A percentile compares a stretch with the other conserved stretches of the same genome.
These are phyloP conservation scores for Fusarium heterosporum DNA, from an alignment of 2,329 filamentous ascomycete genomes.

Conservation along the genomic window DNA sequence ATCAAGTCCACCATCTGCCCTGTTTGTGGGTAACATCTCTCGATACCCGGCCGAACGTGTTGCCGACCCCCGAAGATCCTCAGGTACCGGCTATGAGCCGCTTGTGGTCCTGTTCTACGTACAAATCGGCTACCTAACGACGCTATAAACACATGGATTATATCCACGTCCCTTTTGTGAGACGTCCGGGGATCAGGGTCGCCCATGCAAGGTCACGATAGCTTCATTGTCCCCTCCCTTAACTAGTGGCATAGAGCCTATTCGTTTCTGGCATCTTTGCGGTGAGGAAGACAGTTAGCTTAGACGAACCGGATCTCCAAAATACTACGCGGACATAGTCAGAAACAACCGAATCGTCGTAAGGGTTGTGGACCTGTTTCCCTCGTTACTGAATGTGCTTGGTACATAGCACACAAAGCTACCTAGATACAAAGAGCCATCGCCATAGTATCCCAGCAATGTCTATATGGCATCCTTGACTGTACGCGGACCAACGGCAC, in stretches of 20 bases:
- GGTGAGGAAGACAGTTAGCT: slow-evolving; percentile 30
- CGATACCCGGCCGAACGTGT: slow-evolving; percentile 40
- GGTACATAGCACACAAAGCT: slow-evolving; percentile 4
- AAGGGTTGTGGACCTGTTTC: slow-evolving; percentile 1
- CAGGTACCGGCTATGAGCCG: slow-evolving; percentile 26
- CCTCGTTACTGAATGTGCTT: background rate
- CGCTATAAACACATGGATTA: slow-evolving; percentile 18
- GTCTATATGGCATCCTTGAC: slow-evolving; percentile 1
- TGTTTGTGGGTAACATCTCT: slow-evolving; percentile 26
- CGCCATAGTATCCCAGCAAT: slow-evolving; percentile 13
- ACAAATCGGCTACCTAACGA: slow-evolving; percentile 9
- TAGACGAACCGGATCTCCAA: slow-evolving; percentile 29
- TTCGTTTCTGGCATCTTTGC: slow-evolving; percentile 39
- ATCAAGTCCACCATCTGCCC: slow-evolving; percentile 33
- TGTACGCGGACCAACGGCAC: slow-evolving; percentile 44
- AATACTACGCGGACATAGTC: slow-evolving; percentile 21
- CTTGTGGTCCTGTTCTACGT: slow-evolving; percentile 3
- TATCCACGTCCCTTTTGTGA: slow-evolving; percentile 23
- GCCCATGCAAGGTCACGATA: slow-evolving; percentile 47
- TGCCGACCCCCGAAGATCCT: slow-evolving; percentile 32
- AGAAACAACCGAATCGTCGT: slow-evolving; percentile 11
- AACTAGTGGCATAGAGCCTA: slow-evolving; percentile 33
- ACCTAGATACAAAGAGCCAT: slow-evolving; percentile 13
- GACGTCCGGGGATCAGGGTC: slow-evolving; percentile 42
- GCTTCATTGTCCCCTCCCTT: slow-evolving; percentile 34